These are phyloP conservation scores for Sarocladiaceae sp. DNA, from an alignment of 2,329 filamentous ascomycete genomes.

Conservation along the genomic window DNA sequence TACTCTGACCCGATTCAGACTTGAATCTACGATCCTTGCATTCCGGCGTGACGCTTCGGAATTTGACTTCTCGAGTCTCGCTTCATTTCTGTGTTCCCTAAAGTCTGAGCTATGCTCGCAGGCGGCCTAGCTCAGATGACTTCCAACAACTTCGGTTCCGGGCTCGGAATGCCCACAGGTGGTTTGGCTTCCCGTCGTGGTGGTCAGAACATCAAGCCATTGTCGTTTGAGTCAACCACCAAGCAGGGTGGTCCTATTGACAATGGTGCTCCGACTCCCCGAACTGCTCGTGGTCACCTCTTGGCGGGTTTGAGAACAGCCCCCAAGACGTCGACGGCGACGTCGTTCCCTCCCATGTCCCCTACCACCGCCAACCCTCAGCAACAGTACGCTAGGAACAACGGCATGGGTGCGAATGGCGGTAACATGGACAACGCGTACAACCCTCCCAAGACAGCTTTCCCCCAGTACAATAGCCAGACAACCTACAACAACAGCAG, in stretches of 20 bases:
- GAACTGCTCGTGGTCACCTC: constrained; percentile 91
- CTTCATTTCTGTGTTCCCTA: constrained; percentile 11
- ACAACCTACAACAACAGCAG: constrained; percentile 25
- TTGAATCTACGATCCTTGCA: constrained; percentile 2
- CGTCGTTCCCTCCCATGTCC: constrained; percentile 68
- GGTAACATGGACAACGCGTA: constrained; percentile 40
- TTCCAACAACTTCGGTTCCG: constrained; percentile 74
- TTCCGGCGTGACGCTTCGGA: constrained; percentile 1
- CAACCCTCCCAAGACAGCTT: constrained; percentile 51
- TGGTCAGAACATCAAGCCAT: constrained; percentile 82
- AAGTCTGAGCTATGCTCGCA: constrained; percentile 71
- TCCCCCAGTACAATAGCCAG: constrained; percentile 41
- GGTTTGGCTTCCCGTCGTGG: constrained; percentile 83
- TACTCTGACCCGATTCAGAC: constrained; percentile 10
- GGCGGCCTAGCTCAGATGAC: constrained; percentile 99
- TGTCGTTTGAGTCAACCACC: constrained; percentile 72
- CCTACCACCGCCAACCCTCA: constrained; percentile 36
- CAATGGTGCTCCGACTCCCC: constrained; percentile 71
- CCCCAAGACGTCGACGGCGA: constrained; percentile 76
- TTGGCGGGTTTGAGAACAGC: constrained; percentile 90
- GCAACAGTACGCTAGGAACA: constrained; percentile 40
- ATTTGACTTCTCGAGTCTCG: not conserved
- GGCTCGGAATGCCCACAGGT: constrained; percentile 70
- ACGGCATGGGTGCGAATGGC: constrained; percentile 34
- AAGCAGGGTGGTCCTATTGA: constrained; percentile 60